Base-by-base conservation (phyloP, 148 eudicot genomes). In the Silene conica region DNA sequence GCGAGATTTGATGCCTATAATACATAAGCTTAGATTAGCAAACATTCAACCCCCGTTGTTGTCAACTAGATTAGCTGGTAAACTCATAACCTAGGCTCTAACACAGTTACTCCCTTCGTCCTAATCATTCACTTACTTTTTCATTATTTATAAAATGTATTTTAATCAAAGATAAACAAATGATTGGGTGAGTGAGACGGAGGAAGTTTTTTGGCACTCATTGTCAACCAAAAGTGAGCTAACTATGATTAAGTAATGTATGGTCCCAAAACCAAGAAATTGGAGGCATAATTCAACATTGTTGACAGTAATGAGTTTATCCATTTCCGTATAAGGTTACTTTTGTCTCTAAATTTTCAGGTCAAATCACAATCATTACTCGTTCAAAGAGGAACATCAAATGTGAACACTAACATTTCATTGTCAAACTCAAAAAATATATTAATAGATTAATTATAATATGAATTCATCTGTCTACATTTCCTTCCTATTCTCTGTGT, bases 1-100 rank as follows among this genome's bases (percentile, higher is more conserved):
- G 56, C 13, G 21, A 22, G 60, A 54, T 69, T 78, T 10, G 79
- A 38, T 19, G 70, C 79, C 84, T 82, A 74, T 54, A 61, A 61
- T 7, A 38, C 1, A 3, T 38, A 38, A 38, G 0, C 43, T 38
- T 38, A 38, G 43, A 38, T 38, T 38, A 19, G 73, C 19, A 60
- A n/a, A 57, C 61, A 57, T 57, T 38, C 43, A 38, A 38, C 43
- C 55, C 55, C 18, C 9, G 18, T 50, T 2, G 15, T 3, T 11
- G 15, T 50, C 55, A 50, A 1, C 18, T 50, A 50, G 55, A 12
- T 50, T 15, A 50, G 15, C 16, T 1, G 55, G 55, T 50, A 50
- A 50, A 13, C 16, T 13, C 54, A 48, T 48, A 48, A 50, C 43
- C 43, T 38, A 7, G 9, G 43, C 9, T 38, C 43, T n/a, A 7